Evolutionary conservation across 1,139 yeast genomes (phyloP).

Genomic region (Candida glucosophila): DNA sequence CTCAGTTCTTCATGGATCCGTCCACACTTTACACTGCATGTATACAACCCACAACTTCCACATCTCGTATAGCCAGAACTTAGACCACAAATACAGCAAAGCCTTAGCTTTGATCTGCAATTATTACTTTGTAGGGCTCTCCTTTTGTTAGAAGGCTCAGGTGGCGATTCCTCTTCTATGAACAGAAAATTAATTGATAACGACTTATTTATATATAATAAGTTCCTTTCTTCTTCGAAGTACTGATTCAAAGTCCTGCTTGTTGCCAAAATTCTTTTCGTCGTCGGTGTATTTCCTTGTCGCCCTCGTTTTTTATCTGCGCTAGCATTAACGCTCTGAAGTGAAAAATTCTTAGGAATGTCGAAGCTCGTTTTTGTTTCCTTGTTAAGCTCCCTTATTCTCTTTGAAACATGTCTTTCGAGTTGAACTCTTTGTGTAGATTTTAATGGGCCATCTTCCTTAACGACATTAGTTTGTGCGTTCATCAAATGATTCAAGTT

Average conservation of each 20-base stretch:
- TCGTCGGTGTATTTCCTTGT: conserved; percentile 37
- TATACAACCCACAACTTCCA: conserved; percentile 31
- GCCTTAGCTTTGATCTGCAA: conserved; percentile 26
- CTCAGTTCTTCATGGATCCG: conserved; percentile 36
- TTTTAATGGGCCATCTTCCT: conserved; percentile 17
- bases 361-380: conserved; percentile 29
- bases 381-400: conserved; percentile 28
- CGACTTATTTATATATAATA: conserved; percentile 35
- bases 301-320: conserved; percentile 20
- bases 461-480: conserved; percentile 33
- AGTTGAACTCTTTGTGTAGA: conserved; percentile 37
- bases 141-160: conserved; percentile 8
- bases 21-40: conserved; percentile 35
- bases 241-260: conserved; percentile 38
- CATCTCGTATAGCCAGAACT: conserved; percentile 34
- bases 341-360: conserved; percentile 34
- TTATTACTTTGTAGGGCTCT: conserved; percentile 10
- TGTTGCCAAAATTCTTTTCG: conserved; percentile 37
- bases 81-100: conserved; percentile 38
- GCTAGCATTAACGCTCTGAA: conserved; percentile 21
- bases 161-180: conserved; percentile 19
- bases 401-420: conserved; percentile 30
- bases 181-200: conserved; percentile 34
- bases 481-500: conserved; percentile 38
- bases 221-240: conserved; percentile 40